phyloP scores from a whole-genome alignment of 2,329 filamentous ascomycete species.

The Acrodontium crateriforme region DNA sequence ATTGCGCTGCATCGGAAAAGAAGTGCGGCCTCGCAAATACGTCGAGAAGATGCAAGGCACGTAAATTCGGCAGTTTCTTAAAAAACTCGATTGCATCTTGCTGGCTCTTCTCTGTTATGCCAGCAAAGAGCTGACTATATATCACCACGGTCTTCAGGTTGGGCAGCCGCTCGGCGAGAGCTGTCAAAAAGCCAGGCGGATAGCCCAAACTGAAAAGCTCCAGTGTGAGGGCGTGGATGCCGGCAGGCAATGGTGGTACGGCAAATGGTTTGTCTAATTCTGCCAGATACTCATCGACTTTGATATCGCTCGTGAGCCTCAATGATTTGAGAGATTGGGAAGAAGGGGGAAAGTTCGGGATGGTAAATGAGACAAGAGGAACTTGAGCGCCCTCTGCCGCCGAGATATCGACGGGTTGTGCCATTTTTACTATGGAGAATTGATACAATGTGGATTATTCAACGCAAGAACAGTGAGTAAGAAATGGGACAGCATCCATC shows the following conservation, averaged over 20 bases:
- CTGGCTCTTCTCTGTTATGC: constrained; percentile 25
- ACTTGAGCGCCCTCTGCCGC: constrained; percentile 32
- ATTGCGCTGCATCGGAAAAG: constrained; percentile 20
- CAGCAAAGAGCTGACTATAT: constrained; percentile 33
- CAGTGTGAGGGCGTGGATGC: constrained; percentile 32
- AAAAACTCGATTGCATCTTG: constrained; percentile 31
- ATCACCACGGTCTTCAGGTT: constrained; percentile 31
- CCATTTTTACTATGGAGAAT: no score
- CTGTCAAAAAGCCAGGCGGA: constrained; percentile 29
- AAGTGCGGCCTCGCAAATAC: constrained; percentile 31
- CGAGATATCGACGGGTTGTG: constrained; percentile 10
- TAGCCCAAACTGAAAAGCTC: constrained; percentile 37
- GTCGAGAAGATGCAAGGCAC: constrained; percentile 35
- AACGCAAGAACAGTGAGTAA: no score
- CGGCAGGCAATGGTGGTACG: constrained; percentile 25
- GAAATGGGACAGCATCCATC: no score
- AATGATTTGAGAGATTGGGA: constrained; percentile 31
- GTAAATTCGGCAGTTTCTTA: constrained; percentile 20
- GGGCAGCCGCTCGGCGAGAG: constrained; percentile 26
- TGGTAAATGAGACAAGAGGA: constrained; percentile 30
- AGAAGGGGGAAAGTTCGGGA: constrained; percentile 32
- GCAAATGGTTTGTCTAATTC: constrained; percentile 18
- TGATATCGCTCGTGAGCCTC: constrained; percentile 37
- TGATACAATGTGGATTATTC: no score
- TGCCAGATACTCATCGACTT: constrained; percentile 31